A percentile compares a stretch with the other conserved stretches of the same genome.
These are phyloP conservation scores for Neofusicoccum sp. DNA, from an alignment of 2,329 filamentous ascomycete genomes.

Conservation along the genomic window DNA sequence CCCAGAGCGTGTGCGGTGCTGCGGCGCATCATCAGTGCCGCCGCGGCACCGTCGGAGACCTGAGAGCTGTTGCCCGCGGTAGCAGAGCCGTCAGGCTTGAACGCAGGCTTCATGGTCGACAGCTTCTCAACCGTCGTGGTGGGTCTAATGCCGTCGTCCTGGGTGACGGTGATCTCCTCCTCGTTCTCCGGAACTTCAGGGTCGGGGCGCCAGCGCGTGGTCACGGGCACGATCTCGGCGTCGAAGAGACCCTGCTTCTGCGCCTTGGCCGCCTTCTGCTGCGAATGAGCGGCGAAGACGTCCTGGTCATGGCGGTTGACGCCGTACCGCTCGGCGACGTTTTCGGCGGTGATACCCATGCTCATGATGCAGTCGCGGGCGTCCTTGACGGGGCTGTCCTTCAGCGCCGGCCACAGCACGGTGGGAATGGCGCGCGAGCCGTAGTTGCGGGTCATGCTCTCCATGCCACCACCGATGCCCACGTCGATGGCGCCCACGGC, in stretches of 20 bases:
- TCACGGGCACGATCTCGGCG: slow-evolving; percentile 78
- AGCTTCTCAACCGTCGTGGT: slow-evolving; percentile 70
- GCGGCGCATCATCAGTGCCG: slow-evolving; percentile 81
- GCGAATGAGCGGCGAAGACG: slow-evolving; percentile 74
- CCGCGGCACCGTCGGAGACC: slow-evolving; percentile 85
- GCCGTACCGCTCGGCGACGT: slow-evolving; percentile 77
- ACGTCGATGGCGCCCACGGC: slow-evolving; percentile 70
- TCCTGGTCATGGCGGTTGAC: slow-evolving; percentile 79
- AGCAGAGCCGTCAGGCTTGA: slow-evolving; percentile 71
- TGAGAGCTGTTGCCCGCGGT: slow-evolving; percentile 88
- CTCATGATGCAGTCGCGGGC: slow-evolving; percentile 88
- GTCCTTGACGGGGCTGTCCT: slow-evolving; percentile 60
- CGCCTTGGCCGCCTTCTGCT: slow-evolving; percentile 72
- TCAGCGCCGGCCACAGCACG: slow-evolving; percentile 75
- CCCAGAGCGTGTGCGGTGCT: slow-evolving; percentile 75
- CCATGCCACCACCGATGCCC: slow-evolving; percentile 87
- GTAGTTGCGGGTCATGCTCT: slow-evolving; percentile 95
- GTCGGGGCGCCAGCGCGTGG: slow-evolving; percentile 68
- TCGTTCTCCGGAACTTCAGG: slow-evolving; percentile 54
- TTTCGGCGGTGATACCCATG: slow-evolving; percentile 90
- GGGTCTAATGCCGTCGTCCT: slow-evolving; percentile 82
- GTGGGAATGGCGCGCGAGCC: slow-evolving; percentile 76
- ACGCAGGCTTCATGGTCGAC: slow-evolving; percentile 81
- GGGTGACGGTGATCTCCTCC: slow-evolving; percentile 66
- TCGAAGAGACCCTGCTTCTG: slow-evolving; percentile 71